A percentile compares a stretch with the other conserved stretches of the same genome.
Conservation (phyloP, 306 rosid species). For the Mimosa bimucronata region DNA sequence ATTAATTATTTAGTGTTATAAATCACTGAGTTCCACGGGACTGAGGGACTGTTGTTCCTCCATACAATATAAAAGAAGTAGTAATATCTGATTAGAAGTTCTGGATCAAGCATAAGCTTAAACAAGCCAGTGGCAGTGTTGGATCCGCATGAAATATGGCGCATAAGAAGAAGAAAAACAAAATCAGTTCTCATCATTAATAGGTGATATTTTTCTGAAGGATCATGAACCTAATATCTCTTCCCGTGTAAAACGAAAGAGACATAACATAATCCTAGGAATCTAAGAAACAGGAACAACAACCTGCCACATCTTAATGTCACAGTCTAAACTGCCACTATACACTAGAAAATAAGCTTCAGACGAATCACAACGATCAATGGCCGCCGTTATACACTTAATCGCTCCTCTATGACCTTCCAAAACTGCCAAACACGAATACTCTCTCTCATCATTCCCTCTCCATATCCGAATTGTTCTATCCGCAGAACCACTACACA, state of each 20-base stretch:
- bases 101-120: background rate
- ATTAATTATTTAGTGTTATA: no score
- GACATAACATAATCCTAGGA: background rate
- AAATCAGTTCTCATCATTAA: background rate
- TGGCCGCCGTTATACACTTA: slow-evolving; percentile 65
- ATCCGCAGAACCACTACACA: slow-evolving; percentile 93
- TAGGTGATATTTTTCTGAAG: background rate
- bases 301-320: slow-evolving; percentile 76
- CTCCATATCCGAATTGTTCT: slow-evolving; percentile 81
- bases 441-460: slow-evolving; percentile 48
- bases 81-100: background rate
- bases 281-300: slow-evolving; percentile 48
- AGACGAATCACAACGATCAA: slow-evolving; percentile 41
- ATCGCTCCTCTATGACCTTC: slow-evolving; percentile 83
- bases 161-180: background rate
- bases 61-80: background rate
- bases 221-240: background rate
- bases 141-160: background rate
- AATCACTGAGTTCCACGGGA: background rate
- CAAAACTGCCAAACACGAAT: slow-evolving; percentile 66
- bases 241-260: background rate
- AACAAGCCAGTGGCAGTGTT: background rate
- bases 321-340: slow-evolving; percentile 83
- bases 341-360: slow-evolving; percentile 53
- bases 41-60: background rate